Conservation (phyloP, 768 basidiomycete species). For the Kwoniella heveanensis region DNA sequence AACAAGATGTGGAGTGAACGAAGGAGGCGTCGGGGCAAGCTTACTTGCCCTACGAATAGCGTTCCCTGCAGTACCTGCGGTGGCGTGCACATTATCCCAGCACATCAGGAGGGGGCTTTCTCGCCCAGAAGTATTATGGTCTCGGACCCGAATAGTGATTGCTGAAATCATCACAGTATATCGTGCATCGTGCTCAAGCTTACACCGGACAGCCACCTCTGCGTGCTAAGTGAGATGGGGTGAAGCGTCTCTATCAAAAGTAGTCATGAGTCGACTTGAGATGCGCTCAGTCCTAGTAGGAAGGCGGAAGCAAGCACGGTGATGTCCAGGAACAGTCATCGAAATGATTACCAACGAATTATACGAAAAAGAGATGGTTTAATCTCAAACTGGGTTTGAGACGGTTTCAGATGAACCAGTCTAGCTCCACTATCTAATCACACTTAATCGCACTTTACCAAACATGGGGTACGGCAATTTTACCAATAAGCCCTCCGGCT, state of each 20-base stretch:
- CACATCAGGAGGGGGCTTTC: too few species aligned
- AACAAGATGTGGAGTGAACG: slow-evolving; percentile 1
- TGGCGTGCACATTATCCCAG: background rate
- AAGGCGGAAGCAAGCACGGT: too few species aligned
- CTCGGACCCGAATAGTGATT: background rate
- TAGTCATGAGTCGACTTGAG: too few species aligned
- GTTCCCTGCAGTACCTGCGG: too few species aligned
- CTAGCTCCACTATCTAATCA: slow-evolving; percentile 2
- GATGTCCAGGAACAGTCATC: too few species aligned
- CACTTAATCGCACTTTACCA: background rate
- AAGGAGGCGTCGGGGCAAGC: slow-evolving; percentile 1
- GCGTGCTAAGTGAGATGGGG: too few species aligned
- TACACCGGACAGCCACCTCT: too few species aligned
- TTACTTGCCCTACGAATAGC: background rate
- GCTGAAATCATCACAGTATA: background rate
- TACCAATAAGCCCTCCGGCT: too few species aligned
- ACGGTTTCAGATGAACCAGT: background rate
- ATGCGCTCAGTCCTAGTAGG: too few species aligned
- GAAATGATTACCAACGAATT: too few species aligned
- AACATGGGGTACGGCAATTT: background rate
- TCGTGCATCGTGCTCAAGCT: background rate
- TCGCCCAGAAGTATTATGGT: too few species aligned
- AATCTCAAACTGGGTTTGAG: background rate
- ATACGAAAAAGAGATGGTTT: background rate
- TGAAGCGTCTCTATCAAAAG: too few species aligned